These are phyloP conservation scores for thale cress (Arabidopsis thaliana) DNA, from an alignment of 345 rosid genomes.

Conservation along the genomic window TAIR10.1 NC_003076.8:7482001-7482500, in stretches of 20 bases:
- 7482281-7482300: constrained; percentile 50
- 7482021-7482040: constrained; percentile 59
- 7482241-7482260: constrained; percentile 35
- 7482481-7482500: constrained; percentile 68
- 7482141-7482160: constrained; percentile 9
- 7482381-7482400: constrained; percentile 51
- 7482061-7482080: constrained; percentile 51
- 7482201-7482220: constrained; percentile 57
- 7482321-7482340: constrained; percentile 45
- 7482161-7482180: constrained; percentile 34
- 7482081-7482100: constrained; percentile 57
- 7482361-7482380: constrained; percentile 64
- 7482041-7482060: constrained; percentile 40
- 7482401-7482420: constrained; percentile 58
- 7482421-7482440: constrained; percentile 52
- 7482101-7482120: constrained; percentile 40
- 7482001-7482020: constrained; percentile 52
- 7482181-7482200: constrained; percentile 53
- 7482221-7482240: constrained; percentile 27
- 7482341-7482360: constrained; percentile 62
- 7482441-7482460: constrained; percentile 45
- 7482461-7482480: constrained; percentile 57
- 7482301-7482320: constrained; percentile 13
- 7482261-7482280: constrained; percentile 53
- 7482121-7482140: not conserved